Conservation (phyloP, 2,329 filamentous ascomycete genomes). For the Orbilia javanica region DNA sequence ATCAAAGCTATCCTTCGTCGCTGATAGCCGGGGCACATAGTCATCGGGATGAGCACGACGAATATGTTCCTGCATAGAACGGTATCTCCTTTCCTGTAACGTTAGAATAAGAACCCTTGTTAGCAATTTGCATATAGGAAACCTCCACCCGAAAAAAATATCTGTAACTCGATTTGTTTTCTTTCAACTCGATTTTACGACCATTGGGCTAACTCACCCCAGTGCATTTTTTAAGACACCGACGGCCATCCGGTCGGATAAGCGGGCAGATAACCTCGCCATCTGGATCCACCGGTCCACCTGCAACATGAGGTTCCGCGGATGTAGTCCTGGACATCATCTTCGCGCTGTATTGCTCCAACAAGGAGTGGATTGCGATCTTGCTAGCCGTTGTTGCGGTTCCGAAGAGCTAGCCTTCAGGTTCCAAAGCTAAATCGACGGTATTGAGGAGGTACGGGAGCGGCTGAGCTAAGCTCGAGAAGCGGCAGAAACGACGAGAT, state of each 20-base stretch:
- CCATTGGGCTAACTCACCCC: constrained; percentile 78
- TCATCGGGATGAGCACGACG: constrained; percentile 95
- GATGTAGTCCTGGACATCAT: constrained; percentile 57
- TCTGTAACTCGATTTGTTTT: too few species aligned
- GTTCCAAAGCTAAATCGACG: constrained; percentile 17
- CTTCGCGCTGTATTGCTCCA: constrained; percentile 21
- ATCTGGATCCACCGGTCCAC: constrained; percentile 58
- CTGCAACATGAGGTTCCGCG: constrained; percentile 58
- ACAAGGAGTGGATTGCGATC: constrained; percentile 17
- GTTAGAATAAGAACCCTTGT: constrained; percentile 19
- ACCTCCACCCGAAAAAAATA: constrained; percentile 31
- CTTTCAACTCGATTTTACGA: background rate
- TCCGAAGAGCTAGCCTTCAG: constrained; percentile 29
- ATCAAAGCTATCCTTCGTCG: constrained; percentile 93
- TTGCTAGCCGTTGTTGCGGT: constrained; percentile 22
- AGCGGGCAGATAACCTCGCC: constrained; percentile 93
- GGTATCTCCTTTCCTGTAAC: constrained; percentile 70
- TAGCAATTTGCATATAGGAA: background rate
- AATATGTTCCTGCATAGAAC: constrained; percentile 99
- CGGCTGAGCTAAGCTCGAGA: constrained; percentile 59
- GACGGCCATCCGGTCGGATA: constrained; percentile 94
- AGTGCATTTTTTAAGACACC: constrained; percentile 96
- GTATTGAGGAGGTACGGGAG: constrained; percentile 7
- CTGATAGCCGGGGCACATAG: constrained; percentile 97
- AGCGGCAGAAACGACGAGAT: constrained; percentile 47